Evolutionary conservation across 768 basidiomycete species (phyloP), one percentile per base, ranked within the genome.

Genomic region (Lactarius psammicola): DNA sequence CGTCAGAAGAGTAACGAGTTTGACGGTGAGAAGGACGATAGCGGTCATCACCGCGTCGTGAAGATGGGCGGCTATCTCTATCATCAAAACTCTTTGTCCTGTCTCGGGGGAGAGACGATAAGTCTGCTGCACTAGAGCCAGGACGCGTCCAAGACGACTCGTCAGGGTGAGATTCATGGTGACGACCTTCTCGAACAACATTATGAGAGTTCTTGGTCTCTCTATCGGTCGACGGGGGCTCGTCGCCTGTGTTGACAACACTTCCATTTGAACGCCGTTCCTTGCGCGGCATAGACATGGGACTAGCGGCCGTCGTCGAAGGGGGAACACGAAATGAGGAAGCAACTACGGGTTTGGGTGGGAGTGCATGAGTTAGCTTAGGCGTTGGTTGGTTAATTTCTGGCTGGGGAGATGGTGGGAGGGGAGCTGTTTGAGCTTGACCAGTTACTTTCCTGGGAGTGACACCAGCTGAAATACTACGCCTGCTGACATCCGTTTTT

Each of bases 231-330:
- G 30, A 28, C 20, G 55, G 13, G 23, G 60, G 56, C 5, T 70
- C 69, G 6, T 70, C 69, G 23, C 56, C 28, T 44, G 58, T 55
- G 13, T 68, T 68, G 40, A 49, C 31, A 8, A 51, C 23, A 31
- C 1, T 68, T 26, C 69, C 69, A 31, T 70, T 70, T 26, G 66
- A 56, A 31, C 69, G 63, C 20, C 69, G 69, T 34, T 69, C 69
- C 67, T 70, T 70, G 53, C 63, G 69, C 9, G 69, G 67, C 46
- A 70, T 62, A 33, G 67, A 70, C 69, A 70, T 70, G 18, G 69
- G 69, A 58, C 69, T 70, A 34, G 69, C 69, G 15, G 69, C 69
- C 20, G 69, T 70, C 31, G 69, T 70, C 28, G 69, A 70, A 56
- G 69, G 67, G 2, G 67, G 61, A 5, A 63, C 42, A 30, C 67